Evolutionary conservation across 176 grass and related monocot genomes (phyloP), one percentile per base, ranked within the genome.

Genomic region (Paspalum notatum): DNA sequence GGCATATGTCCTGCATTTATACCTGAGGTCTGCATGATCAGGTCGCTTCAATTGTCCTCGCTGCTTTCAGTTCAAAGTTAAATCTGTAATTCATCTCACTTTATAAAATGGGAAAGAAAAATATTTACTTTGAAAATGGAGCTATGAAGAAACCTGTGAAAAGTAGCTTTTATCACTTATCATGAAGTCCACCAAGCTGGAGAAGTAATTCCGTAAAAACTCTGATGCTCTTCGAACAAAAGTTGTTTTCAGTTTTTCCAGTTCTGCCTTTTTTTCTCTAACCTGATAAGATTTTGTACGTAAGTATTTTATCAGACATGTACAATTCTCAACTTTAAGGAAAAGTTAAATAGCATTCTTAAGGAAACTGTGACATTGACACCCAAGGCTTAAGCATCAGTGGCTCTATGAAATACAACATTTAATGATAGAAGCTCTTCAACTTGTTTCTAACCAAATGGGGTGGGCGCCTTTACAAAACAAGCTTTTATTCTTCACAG

Each of bases 111-210:
- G 65, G 45, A 76, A 42, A 25, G 25, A 14, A 76, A 76, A 73
- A 52, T 70, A 79, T 65, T 38, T 54, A 59, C 26, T 27, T 64
- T 53, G 52, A 82, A 4, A 68, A 76, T 21, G 12, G 12, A 47
- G 18, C 46, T 24, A 57, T 68, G 47, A 84, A 83, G 8, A 71
- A 73, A 99, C 96, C 96, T 99, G 96, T 60, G 96, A 88, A 88
- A 99, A 99, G 83, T 99, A 99, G 72, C 79, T 95, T 84, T 95
- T 99, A 74, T 99, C 96, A 85, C 84, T 99, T 82, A 99, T 93
- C 96, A 95, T 99, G 61, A 95, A 99, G 74, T 99, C 96, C 32
- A 94, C 96, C 89, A 99, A 90, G 61, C 92, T 93, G 86, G 93
- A 95, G 81, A 99, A 99, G 58, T 99, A 99, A 68, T 87, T 93